Conservation (phyloP, 1,284 basidiomycete genomes). For the Pterulicium gracile region DNA sequence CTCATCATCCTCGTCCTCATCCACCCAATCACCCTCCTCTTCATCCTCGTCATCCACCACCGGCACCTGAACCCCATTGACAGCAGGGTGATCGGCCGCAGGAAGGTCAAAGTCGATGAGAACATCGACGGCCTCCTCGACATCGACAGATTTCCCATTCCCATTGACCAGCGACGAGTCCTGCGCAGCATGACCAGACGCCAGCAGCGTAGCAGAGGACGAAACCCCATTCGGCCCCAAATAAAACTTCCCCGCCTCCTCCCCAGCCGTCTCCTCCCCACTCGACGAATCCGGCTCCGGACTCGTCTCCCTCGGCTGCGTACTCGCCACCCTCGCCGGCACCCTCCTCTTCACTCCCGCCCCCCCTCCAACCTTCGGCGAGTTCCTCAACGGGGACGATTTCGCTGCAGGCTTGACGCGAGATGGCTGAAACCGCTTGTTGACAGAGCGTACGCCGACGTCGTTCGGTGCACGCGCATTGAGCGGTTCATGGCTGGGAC, state of each 20-base stretch:
- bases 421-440: conserved; percentile 5
- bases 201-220: not conserved
- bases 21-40: conserved; percentile 56
- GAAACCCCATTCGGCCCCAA: not conserved
- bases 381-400: not conserved
- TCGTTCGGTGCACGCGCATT: conserved; percentile 36
- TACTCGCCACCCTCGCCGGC: conserved; percentile 68
- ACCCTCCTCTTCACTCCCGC: conserved; percentile 30
- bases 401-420: not conserved
- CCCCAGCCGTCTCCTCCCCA: conserved; percentile 36
- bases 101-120: conserved; percentile 12
- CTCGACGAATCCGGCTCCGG: conserved; percentile 49
- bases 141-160: conserved; percentile 7
- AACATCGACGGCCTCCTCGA: not conserved
- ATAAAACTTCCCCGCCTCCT: conserved; percentile 18
- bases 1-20: conserved; percentile 52
- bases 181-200: conserved; percentile 16
- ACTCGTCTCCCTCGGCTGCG: conserved; percentile 68
- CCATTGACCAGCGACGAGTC: conserved; percentile 26
- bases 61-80: conserved; percentile 10
- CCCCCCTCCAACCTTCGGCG: not conserved
- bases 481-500: conserved; percentile 66
- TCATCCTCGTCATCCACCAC: conserved; percentile 21
- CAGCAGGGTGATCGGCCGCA: conserved; percentile 8
- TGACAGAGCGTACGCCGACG: conserved; percentile 24